phyloP scores from a whole-genome alignment of 2,329 filamentous ascomycete genomes.

The Penicillium sclerotiorum region DNA sequence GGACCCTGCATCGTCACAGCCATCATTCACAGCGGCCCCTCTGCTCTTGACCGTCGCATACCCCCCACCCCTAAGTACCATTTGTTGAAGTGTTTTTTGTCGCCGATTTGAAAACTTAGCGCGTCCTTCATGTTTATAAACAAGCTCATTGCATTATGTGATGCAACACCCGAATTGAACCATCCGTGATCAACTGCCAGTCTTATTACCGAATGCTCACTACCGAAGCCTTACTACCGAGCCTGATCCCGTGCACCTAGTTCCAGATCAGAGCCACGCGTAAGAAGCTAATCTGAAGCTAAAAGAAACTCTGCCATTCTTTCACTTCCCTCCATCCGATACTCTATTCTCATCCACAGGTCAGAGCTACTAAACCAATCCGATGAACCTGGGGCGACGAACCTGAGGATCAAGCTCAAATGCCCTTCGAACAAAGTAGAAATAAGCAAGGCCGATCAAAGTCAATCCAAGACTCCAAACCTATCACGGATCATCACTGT shows the following conservation, averaged over 20 bases:
- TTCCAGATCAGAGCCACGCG: not conserved
- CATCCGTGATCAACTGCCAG: no score
- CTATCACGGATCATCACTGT: not conserved
- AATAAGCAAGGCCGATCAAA: not conserved
- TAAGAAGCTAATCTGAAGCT: no score
- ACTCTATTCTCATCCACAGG: not conserved
- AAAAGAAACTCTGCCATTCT: no score
- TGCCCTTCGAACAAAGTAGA: not conserved
- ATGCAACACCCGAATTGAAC: not conserved
- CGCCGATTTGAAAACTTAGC: slow-evolving; percentile 17
- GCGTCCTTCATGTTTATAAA: slow-evolving; percentile 20
- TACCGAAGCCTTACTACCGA: not conserved
- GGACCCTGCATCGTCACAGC: not conserved
- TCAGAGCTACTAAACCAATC: not conserved
- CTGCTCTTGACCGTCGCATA: no score
- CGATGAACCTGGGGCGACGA: not conserved
- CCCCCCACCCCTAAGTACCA: not conserved
- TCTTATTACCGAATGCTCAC: no score
- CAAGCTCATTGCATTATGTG: slow-evolving; percentile 6
- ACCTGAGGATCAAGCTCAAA: not conserved
- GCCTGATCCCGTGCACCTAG: not conserved
- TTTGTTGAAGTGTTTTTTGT: slow-evolving; percentile 9
- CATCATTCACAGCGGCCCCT: not conserved
- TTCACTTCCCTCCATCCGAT: not conserved
- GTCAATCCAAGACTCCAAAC: not conserved